A percentile compares a stretch with the other conserved stretches of the same genome.
phyloP scores from a whole-genome alignment of 2,329 filamentous ascomycete genomes.

The Scopulariopsis brevicaulis region DNA sequence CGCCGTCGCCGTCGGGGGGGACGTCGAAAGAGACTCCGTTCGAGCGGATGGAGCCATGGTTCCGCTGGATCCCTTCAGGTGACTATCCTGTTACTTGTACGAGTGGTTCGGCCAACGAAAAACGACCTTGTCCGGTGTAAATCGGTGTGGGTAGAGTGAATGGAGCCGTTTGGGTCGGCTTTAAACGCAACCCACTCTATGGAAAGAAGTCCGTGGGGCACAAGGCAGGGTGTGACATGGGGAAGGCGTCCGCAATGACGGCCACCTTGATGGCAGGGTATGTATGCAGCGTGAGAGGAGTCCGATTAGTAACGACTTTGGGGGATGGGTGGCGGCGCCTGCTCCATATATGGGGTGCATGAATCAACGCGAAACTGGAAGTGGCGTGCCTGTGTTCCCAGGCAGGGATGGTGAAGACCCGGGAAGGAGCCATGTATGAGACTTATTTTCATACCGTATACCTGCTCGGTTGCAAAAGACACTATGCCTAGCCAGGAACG shows the following conservation, averaged over 20 bases:
- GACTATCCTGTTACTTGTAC: background rate
- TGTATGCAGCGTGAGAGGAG: background rate
- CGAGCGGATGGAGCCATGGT: background rate
- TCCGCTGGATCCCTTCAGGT: background rate
- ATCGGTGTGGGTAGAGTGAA: background rate
- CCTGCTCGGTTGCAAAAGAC: background rate
- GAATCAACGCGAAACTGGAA: too few relatives aligned
- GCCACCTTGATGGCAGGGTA: background rate
- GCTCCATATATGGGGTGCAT: too few relatives aligned
- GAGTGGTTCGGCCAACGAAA: background rate
- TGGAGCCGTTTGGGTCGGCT: background rate
- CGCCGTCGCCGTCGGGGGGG: constrained; percentile 11
- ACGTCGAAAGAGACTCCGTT: background rate
- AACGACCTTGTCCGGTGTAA: background rate
- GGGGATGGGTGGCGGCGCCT: too few relatives aligned
- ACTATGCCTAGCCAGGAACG: background rate
- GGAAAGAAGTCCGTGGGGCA: background rate
- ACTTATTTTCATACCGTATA: background rate
- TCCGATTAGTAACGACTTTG: too few relatives aligned
- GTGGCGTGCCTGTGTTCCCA: background rate
- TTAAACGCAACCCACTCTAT: background rate
- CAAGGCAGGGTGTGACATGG: background rate
- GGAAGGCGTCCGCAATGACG: background rate
- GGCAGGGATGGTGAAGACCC: background rate
- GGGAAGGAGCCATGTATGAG: background rate